These are phyloP conservation scores for Vinca minor DNA, from an alignment of 257 asterid species.

Conservation along the genomic window DNA sequence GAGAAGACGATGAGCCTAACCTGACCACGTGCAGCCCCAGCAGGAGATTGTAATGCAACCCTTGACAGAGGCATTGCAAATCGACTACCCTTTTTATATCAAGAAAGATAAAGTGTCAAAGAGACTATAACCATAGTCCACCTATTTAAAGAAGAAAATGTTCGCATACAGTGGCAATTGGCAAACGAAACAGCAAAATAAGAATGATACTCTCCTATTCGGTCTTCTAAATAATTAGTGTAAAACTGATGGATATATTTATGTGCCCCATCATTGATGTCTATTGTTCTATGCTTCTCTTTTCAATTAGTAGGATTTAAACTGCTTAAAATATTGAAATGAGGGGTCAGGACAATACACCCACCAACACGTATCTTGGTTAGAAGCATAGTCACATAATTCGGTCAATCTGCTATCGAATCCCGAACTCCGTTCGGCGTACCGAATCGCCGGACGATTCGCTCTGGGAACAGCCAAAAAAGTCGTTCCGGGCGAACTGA, in stretches of 20 bases:
- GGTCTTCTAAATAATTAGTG: neutral
- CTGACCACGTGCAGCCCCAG: conserved; percentile 98
- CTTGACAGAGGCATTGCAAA: conserved; percentile 73
- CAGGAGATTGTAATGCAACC: conserved; percentile 70
- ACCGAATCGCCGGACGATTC: no score
- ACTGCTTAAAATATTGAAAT: neutral
- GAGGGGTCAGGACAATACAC: neutral
- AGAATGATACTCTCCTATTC: neutral
- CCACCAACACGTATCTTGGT: neutral
- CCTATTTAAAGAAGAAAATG: neutral
- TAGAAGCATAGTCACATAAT: no score
- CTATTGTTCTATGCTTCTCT: neutral
- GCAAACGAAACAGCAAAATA: neutral
- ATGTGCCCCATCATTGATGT: neutral
- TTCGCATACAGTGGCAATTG: neutral
- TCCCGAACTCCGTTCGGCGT: no score
- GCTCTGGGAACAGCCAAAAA: no score
- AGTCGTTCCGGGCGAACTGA: no score
- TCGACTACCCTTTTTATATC: conserved; percentile 53
- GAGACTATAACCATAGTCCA: neutral
- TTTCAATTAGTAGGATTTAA: neutral
- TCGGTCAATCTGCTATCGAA: no score
- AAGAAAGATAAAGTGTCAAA: neutral
- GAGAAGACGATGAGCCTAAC: conserved; percentile 27
- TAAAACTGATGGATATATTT: neutral